These are phyloP conservation scores for Diplogelasinospora grovesii DNA, from an alignment of 495 filamentous ascomycete species.

Conservation along the genomic window DNA sequence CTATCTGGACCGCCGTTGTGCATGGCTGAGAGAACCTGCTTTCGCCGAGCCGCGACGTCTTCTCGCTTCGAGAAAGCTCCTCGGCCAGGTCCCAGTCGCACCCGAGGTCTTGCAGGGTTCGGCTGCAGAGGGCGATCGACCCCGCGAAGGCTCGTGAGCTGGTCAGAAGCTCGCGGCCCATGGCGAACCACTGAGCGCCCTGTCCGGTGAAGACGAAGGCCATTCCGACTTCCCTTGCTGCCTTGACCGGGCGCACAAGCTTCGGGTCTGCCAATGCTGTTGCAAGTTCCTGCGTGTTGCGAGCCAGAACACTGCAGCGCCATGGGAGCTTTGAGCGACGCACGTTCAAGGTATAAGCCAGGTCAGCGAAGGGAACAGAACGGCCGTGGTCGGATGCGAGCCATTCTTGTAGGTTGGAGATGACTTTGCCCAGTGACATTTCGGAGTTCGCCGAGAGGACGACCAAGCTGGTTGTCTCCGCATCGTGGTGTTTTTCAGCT, in stretches of 20 bases:
- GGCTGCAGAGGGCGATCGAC: slow-evolving; percentile 12
- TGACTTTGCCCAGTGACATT: slow-evolving; percentile 33
- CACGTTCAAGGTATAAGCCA: slow-evolving; percentile 27
- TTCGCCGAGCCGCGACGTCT: neutral
- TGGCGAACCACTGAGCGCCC: slow-evolving; percentile 39
- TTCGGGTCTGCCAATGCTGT: neutral
- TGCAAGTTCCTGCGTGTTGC: neutral
- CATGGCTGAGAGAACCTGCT: slow-evolving; percentile 30
- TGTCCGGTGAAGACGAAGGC: slow-evolving; percentile 34
- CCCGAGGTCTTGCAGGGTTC: slow-evolving; percentile 29
- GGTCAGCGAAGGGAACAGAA: slow-evolving; percentile 15
- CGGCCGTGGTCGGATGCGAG: slow-evolving; percentile 13
- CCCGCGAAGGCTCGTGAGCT: slow-evolving; percentile 16
- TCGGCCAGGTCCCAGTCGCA: slow-evolving; percentile 4
- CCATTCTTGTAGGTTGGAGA: slow-evolving; percentile 9
- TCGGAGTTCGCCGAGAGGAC: slow-evolving; percentile 50
- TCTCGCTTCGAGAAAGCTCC: neutral
- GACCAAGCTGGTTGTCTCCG: slow-evolving; percentile 13
- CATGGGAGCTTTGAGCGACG: slow-evolving; percentile 18
- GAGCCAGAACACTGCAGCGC: slow-evolving; percentile 1
- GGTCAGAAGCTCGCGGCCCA: slow-evolving; percentile 39
- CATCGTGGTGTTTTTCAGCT: too few species aligned
- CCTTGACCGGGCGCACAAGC: slow-evolving; percentile 3
- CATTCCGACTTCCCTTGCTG: slow-evolving; percentile 3
- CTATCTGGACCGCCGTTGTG: slow-evolving; percentile 42